phyloP scores from a whole-genome alignment of 2,329 filamentous ascomycete species.

The Fusarium drepaniforme region DNA sequence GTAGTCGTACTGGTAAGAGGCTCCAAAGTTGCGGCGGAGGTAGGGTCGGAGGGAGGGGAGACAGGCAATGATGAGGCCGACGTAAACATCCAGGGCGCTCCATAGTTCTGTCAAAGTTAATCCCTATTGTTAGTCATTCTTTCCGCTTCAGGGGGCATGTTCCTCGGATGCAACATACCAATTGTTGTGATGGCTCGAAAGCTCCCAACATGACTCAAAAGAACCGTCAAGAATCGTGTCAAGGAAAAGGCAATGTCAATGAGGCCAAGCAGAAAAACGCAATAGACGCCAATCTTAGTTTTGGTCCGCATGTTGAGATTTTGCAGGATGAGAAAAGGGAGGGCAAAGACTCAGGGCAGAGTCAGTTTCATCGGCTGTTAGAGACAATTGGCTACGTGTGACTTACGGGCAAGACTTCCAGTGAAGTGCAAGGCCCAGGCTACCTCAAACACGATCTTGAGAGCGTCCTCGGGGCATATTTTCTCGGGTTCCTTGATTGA shows the following conservation, averaged over 20 bases:
- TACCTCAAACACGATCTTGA: background rate
- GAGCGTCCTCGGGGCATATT: background rate
- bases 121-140: background rate
- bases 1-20: constrained; percentile 16
- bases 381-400: background rate
- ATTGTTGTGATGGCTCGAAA: constrained; percentile 33
- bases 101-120: constrained; percentile 23
- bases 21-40: constrained; percentile 12
- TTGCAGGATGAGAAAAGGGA: constrained; percentile 7
- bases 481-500: background rate
- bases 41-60: constrained; percentile 37
- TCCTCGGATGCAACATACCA: constrained; percentile 3
- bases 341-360: background rate
- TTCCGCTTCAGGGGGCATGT: rapidly evolving
- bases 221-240: constrained; percentile 14
- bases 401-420: constrained; percentile 7
- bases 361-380: background rate
- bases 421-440: constrained; percentile 10
- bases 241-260: constrained; percentile 27
- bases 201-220: background rate
- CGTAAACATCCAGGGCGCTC: constrained; percentile 30
- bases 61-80: constrained; percentile 37
- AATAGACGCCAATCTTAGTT: constrained; percentile 12
- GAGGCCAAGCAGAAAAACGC: constrained; percentile 20
- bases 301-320: constrained; percentile 6